A percentile compares a stretch with the other conserved stretches of the same genome.
These are phyloP conservation scores for Pseudoturritis turrita DNA, from an alignment of 345 rosid genomes.

Conservation along the genomic window DNA sequence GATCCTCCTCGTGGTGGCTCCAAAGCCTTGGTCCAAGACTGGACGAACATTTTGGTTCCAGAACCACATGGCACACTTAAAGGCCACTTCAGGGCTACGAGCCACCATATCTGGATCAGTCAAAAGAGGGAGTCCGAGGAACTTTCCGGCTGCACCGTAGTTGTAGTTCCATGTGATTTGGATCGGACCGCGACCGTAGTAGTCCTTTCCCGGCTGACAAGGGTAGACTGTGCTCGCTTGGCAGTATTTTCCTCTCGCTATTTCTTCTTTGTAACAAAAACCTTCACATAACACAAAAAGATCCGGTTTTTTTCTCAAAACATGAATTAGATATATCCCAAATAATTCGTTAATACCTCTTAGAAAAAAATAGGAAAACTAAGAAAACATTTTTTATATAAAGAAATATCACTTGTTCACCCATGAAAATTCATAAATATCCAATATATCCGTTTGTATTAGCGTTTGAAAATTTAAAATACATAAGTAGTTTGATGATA, in stretches of 20 bases:
- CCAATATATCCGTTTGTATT: neutral
- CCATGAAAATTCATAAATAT: neutral
- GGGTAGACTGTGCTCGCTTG: constrained; percentile 14
- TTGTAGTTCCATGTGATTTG: constrained; percentile 63
- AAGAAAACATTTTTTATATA: neutral
- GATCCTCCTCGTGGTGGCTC: constrained; percentile 41
- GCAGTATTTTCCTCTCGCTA: constrained; percentile 32
- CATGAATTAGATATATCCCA: neutral
- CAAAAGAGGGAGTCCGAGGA: constrained; percentile 38
- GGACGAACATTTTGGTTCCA: constrained; percentile 53
- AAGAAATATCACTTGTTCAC: neutral
- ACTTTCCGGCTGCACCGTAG: constrained; percentile 47
- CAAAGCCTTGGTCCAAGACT: constrained; percentile 43
- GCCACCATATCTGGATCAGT: constrained; percentile 47
- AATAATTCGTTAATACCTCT: neutral
- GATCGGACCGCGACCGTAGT: constrained; percentile 59
- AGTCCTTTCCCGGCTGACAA: constrained; percentile 34
- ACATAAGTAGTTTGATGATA: neutral
- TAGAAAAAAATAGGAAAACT: neutral
- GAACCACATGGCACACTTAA: constrained; percentile 52
- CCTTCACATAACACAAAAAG: neutral
- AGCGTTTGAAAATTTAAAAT: neutral
- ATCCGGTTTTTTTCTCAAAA: neutral
- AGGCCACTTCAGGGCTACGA: constrained; percentile 36
- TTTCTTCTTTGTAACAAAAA: constrained; percentile 40